Evolutionary conservation across 257 asterid genomes (phyloP), one percentile per base, ranked within the genome.

Genomic region (Rauvolfia tetraphylla): DNA sequence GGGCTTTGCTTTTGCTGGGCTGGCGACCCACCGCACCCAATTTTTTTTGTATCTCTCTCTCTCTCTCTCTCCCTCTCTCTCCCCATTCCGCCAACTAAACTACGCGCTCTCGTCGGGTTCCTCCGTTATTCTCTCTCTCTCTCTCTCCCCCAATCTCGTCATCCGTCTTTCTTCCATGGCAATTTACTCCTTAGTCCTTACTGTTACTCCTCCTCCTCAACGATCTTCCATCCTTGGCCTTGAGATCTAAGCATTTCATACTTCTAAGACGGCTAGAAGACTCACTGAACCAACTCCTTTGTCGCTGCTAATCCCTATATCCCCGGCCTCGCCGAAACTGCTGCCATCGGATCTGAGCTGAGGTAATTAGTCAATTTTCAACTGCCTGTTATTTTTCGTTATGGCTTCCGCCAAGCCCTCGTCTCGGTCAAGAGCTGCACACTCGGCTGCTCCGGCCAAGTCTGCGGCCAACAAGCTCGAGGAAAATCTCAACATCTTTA

Each of bases 401-500:
- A 95, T 95, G 98, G 95, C 98, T 86, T 83, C 98, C 57, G 83
- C 83, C 56, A 92, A 92, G 86, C 79, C 96, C 84, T 81, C 94
- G 81, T 85, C 98, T 75, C 90, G 98, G 83, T 91, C 98, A 76
- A 88, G 98, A 86, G 70, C 90, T 44, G 62, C 82, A 22, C 78
- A 84, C 69, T 39, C 90, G 81, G 93, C 85, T 58, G 83, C 88
- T 76, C 54, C 85, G 81, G 80, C 89, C 58, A 80, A 83, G 57
- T 83, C 88, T 75, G 44, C 85, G 81, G 79, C 89, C 62, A 80
- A 83, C 74, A 95, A 91, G 85, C 86, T 92, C 70, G 98, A 95
- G 88, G 97, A 95, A 44, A 91, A 93, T 89, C 96, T 95, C 82
- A 90, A 87, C 83, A 90, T 91, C 80, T 95, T 95, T 92, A 93